Conservation (phyloP, 164 flowering plant species). For the Sextonia rubra region DNA sequence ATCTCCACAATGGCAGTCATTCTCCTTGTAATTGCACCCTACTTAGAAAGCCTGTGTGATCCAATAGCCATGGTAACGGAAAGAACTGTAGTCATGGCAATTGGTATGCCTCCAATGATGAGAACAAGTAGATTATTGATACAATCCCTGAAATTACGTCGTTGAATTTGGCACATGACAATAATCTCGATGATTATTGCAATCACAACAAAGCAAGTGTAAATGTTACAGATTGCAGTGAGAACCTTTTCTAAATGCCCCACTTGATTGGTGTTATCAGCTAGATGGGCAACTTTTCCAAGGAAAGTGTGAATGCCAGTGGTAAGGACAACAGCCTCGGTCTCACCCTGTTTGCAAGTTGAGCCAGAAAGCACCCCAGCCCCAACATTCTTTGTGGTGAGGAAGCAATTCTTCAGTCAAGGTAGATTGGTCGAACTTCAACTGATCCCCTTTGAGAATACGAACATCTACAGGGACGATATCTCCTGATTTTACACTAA, state of each 20-base stretch:
- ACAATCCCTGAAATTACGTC: constrained; percentile 57
- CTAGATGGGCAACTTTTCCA: constrained; percentile 76
- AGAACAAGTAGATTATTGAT: constrained; percentile 72
- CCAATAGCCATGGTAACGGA: constrained; percentile 88
- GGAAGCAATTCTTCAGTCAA: constrained; percentile 73
- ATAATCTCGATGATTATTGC: constrained; percentile 58
- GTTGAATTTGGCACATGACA: constrained; percentile 70
- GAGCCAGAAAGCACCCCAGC: constrained; percentile 76
- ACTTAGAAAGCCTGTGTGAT: constrained; percentile 68
- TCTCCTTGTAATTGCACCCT: constrained; percentile 79
- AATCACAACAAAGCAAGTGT: constrained; percentile 60
- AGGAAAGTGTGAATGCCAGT: constrained; percentile 79
- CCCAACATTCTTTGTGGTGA: constrained; percentile 59
- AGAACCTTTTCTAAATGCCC: constrained; percentile 78
- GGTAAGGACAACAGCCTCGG: constrained; percentile 73
- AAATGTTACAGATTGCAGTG: constrained; percentile 71
- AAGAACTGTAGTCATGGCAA: constrained; percentile 81
- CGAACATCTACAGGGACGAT: constrained; percentile 80
- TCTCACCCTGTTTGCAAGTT: constrained; percentile 72
- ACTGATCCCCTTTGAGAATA: constrained; percentile 75
- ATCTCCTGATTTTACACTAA: constrained; percentile 68
- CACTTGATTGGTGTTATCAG: constrained; percentile 70
- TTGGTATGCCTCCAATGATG: constrained; percentile 76
- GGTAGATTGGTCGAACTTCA: constrained; percentile 69
- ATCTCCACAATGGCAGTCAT: constrained; percentile 89